These are phyloP conservation scores for Euclidium syriacum DNA, from an alignment of 345 rosid genomes.

Conservation along the genomic window DNA sequence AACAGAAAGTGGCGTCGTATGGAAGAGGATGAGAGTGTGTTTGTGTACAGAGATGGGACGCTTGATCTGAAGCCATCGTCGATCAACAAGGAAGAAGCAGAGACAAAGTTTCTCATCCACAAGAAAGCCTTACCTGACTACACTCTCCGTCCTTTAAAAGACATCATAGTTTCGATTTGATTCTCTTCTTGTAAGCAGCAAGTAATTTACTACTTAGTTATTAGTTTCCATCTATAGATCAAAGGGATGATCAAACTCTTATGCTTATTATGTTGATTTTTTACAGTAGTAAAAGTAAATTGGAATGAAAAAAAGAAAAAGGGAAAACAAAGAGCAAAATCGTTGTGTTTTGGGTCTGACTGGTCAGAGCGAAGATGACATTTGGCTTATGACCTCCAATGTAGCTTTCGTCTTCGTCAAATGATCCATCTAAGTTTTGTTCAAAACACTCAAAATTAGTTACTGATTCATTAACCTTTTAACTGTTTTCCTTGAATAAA, in stretches of 20 bases:
- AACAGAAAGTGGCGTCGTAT: slow-evolving; percentile 38
- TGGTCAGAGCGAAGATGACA: slow-evolving; percentile 33
- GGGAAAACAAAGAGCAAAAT: slow-evolving; percentile 5
- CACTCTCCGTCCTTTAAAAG: slow-evolving; percentile 30
- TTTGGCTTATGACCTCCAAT: slow-evolving; percentile 31
- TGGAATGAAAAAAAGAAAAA: neutral
- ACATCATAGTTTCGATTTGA: slow-evolving; percentile 17
- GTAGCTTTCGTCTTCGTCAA: slow-evolving; percentile 36
- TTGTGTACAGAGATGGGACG: slow-evolving; percentile 49
- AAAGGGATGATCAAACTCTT: no score
- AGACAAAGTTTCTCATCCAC: neutral
- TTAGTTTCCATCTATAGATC: no score
- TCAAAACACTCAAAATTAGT: neutral
- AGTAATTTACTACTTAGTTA: no score
- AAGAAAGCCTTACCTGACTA: neutral
- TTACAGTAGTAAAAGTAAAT: slow-evolving; percentile 1
- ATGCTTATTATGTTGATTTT: no score
- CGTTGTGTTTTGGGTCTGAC: neutral
- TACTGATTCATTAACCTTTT: neutral
- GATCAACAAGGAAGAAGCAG: neutral
- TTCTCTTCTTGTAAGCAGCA: no score
- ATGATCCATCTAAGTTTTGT: slow-evolving; percentile 30
- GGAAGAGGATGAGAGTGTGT: slow-evolving; percentile 38
- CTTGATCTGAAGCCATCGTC: slow-evolving; percentile 20
- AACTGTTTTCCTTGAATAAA: neutral